A percentile compares a stretch with the other conserved stretches of the same genome.
These are phyloP conservation scores for Rubia peregrina DNA, from an alignment of 305 asterid genomes.

Conservation along the genomic window DNA sequence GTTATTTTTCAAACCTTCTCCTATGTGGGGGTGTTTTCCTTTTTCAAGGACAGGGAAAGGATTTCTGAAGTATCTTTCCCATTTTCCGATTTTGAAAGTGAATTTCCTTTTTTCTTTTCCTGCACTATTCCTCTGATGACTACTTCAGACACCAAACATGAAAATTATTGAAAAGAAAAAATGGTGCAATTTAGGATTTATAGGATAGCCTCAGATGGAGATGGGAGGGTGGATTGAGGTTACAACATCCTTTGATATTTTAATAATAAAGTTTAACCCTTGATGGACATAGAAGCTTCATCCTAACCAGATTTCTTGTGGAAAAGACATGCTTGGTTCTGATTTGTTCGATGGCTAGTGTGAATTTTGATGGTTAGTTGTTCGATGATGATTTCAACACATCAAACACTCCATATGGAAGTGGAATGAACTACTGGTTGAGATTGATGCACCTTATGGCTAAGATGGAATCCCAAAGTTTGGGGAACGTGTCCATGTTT, in stretches of 20 bases:
- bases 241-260: too few species aligned
- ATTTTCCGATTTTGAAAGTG: not conserved
- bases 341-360: not conserved
- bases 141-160: too few species aligned
- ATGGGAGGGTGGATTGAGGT: too few species aligned
- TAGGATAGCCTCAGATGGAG: too few species aligned
- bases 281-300: too few species aligned
- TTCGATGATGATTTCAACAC: not conserved
- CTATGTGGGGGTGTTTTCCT: not conserved
- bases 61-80: not conserved
- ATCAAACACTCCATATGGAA: not conserved
- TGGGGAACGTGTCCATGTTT: not conserved
- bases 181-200: too few species aligned
- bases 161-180: too few species aligned
- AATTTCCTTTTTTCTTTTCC: not conserved
- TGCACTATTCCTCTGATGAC: not conserved
- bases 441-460: not conserved
- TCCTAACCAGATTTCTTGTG: too few species aligned
- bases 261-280: too few species aligned
- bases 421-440: not conserved
- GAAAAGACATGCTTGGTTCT: not conserved
- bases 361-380: not conserved
- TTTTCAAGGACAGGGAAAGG: not conserved
- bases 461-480: not conserved
- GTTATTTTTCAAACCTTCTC: not conserved